Base-by-base conservation (phyloP, 129 eudicot species). In the Kitagawia praeruptora region DNA sequence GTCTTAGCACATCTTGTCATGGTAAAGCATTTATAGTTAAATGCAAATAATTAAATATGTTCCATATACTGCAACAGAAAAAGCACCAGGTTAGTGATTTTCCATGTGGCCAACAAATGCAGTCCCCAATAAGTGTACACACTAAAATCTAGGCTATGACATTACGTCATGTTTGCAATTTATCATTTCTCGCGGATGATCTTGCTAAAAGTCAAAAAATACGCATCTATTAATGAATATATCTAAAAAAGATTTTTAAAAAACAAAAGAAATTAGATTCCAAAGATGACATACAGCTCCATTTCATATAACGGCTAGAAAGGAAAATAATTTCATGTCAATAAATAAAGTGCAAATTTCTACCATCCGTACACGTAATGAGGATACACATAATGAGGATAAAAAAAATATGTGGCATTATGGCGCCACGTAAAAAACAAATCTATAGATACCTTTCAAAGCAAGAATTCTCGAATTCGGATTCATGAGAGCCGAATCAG, bases 401-500 rank as follows among this genome's bases (percentile, higher is more conserved):
- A n/a, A n/a, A n/a, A 61, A 61, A 61, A n/a, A 25, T 31, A n/a
- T 25, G 31, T 6, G 15, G 37, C 69, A 61, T 61, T n/a, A 58
- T 58, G 34, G 67, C 69, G 16, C 34, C 15, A 15, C 46, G 16
- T 0, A 75, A 44, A 25, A 4, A 15, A 70, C 7, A 46, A 64
- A 31, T 13, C 8, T 19, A 77, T 5, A 73, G 71, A n/a, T 88
- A 93, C 98, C 98, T 87, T 93, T 93, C 46, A 93, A 84, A 15
- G 98, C 97, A 46, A 93, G 81, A 74, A 93, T 91, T 84, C 87
- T 84, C 37, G 97, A 81, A 79, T 91, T 88, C 5, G 98, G 98
- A 80, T 93, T 93, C 98, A 93, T 93, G 53, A 93, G 87, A 19
- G 98, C 98, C 18, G 98, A 93, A 73, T 93, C 98, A 11, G 98